Evolutionary conservation across 2,329 filamentous ascomycete species (phyloP).

Genomic region (Neofusicoccum sp.): DNA sequence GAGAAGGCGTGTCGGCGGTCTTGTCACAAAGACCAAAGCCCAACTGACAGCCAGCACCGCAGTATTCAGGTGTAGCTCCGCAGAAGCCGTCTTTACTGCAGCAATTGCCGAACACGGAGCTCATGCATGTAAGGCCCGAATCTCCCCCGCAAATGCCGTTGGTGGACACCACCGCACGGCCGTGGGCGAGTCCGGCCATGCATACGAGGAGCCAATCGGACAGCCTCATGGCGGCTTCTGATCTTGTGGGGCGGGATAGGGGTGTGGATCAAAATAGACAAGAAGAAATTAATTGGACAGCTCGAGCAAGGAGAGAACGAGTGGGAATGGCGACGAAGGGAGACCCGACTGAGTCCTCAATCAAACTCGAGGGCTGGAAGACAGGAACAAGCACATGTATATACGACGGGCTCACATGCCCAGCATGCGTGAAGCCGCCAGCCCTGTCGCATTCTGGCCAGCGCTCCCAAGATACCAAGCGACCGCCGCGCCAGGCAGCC

Average conservation of each 20-base stretch:
- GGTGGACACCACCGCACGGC: constrained; percentile 22
- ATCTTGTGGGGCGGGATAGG: not conserved
- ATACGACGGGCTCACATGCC: not conserved
- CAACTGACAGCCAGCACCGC: constrained; percentile 29
- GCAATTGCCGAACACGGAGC: constrained; percentile 29
- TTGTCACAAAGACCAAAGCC: constrained; percentile 28
- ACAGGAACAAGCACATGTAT: constrained; percentile 4
- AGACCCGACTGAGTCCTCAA: not conserved
- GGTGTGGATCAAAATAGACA: not conserved
- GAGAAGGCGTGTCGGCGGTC: not conserved
- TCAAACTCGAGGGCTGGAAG: not conserved
- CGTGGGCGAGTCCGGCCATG: constrained; percentile 14
- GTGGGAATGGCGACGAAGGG: not conserved
- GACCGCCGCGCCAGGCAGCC: constrained; percentile 8
- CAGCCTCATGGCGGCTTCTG: constrained; percentile 3
- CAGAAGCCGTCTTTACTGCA: constrained; percentile 27
- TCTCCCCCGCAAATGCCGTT: constrained; percentile 29
- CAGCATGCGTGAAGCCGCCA: constrained; percentile 6
- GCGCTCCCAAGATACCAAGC: not conserved
- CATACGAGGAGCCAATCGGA: constrained; percentile 15
- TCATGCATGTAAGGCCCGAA: constrained; percentile 26
- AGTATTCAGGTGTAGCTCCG: constrained; percentile 26
- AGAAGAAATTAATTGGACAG: not conserved
- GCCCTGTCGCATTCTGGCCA: constrained; percentile 6
- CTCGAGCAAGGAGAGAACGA: not conserved